Evolutionary conservation across 495 filamentous ascomycete species (phyloP).

Genomic region (Hypoxylon lenormandii): DNA sequence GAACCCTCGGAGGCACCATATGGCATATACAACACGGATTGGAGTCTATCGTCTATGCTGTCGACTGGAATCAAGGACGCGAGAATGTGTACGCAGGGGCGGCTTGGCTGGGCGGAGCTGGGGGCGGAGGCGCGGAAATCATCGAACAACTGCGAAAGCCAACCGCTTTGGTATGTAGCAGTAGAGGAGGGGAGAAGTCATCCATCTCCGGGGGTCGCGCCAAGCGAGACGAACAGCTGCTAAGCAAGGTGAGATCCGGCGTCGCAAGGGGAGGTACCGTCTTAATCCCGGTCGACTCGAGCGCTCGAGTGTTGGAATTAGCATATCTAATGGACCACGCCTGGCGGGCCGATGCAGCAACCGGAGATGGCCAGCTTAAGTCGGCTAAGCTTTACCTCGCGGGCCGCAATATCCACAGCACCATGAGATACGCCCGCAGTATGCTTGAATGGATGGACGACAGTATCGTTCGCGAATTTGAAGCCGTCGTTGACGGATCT

Average conservation of each 20-base stretch:
- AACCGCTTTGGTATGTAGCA: constrained; percentile 91
- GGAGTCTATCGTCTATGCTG: constrained; percentile 96
- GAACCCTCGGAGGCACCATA: constrained; percentile 95
- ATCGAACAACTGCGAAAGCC: constrained; percentile 93
- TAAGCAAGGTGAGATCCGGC: constrained; percentile 82
- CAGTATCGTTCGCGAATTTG: constrained; percentile 87
- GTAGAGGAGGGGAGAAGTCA: constrained; percentile 79
- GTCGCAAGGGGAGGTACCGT: constrained; percentile 88
- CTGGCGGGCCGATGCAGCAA: constrained; percentile 73
- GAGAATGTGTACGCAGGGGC: constrained; percentile 94
- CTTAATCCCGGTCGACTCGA: constrained; percentile 93
- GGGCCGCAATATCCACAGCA: constrained; percentile 80
- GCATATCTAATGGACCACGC: constrained; percentile 91
- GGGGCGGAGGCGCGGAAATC: constrained; percentile 83
- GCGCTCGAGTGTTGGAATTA: constrained; percentile 90
- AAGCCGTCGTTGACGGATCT: constrained; percentile 71
- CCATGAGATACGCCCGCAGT: constrained; percentile 87
- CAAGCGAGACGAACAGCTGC: constrained; percentile 83
- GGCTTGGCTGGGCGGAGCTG: constrained; percentile 87
- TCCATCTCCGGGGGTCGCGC: constrained; percentile 76
- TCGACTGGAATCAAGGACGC: constrained; percentile 95
- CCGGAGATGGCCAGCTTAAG: constrained; percentile 73
- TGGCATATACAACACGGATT: constrained; percentile 98
- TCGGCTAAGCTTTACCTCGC: constrained; percentile 82
- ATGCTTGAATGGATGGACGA: constrained; percentile 99